Evolutionary conservation across 768 basidiomycete species (phyloP).

Genomic region (Termitomyces bulborhizus): DNA sequence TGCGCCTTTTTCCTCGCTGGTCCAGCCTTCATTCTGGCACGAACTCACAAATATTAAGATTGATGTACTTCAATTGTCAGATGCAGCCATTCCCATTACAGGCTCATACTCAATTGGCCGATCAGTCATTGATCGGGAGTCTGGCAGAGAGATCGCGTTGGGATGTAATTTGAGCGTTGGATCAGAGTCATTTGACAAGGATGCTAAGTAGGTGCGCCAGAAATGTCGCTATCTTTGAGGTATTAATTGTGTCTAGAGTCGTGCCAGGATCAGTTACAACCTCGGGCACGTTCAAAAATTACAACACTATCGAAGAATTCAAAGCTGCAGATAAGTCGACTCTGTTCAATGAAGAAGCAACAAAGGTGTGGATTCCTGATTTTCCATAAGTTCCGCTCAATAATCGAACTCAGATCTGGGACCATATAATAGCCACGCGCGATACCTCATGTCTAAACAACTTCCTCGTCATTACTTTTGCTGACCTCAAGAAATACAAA

Average conservation of each 20-base stretch:
- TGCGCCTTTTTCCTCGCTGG: slow-evolving; percentile 77
- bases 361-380: slow-evolving; percentile 36
- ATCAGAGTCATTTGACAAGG: slow-evolving; percentile 54
- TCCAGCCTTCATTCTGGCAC: slow-evolving; percentile 93
- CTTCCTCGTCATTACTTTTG: slow-evolving; percentile 89
- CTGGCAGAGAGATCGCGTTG: slow-evolving; percentile 66
- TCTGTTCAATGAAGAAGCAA: slow-evolving; percentile 70
- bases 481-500: slow-evolving; percentile 97
- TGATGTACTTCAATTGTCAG: slow-evolving; percentile 79
- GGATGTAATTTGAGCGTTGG: slow-evolving; percentile 62
- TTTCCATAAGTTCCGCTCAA: background rate
- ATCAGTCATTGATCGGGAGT: slow-evolving; percentile 69
- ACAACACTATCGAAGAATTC: slow-evolving; percentile 96
- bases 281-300: slow-evolving; percentile 80
- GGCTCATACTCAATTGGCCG: slow-evolving; percentile 71
- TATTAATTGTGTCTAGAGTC: slow-evolving; percentile 23
- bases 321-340: slow-evolving; percentile 82
- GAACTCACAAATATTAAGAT: slow-evolving; percentile 85
- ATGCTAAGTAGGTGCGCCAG: slow-evolving; percentile 31
- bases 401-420: slow-evolving; percentile 54
- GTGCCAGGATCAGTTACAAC: slow-evolving; percentile 46
- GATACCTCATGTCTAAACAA: slow-evolving; percentile 55
- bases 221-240: background rate
- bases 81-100: slow-evolving; percentile 55
- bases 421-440: slow-evolving; percentile 44